Base-by-base conservation (phyloP, 352 stramenopile species). In the Vaucheria bursata region DNA sequence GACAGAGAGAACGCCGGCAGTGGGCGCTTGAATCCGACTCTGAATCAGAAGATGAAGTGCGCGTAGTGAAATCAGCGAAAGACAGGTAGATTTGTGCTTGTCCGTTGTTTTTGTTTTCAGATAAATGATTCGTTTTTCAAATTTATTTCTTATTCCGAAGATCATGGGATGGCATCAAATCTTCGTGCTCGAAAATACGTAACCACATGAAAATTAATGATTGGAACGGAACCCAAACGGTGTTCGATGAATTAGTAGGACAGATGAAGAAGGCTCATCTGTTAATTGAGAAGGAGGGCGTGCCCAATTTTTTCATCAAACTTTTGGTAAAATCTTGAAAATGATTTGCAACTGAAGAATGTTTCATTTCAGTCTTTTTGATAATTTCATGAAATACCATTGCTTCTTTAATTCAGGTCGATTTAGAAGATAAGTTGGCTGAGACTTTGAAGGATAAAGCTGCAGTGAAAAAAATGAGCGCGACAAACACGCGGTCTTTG, bases 121-220 rank as follows among this genome's bases (percentile, higher is more conserved):
- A n/a, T n/a, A n/a, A n/a, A n/a, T n/a, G n/a, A n/a, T n/a, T n/a
- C n/a, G n/a, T n/a, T n/a, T n/a, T n/a, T n/a, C n/a, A n/a, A n/a
- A n/a, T n/a, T n/a, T n/a, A n/a, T n/a, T n/a, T n/a, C n/a, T 73
- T 82, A 71, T 88, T 92, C 71, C 88, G 91, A 69, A 87, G 87
- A 73, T 82, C 86, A 36, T 93, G 89, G 81, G 79, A 75, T 31
- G 70, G 78, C 53, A 92, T 94, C 74, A 88, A 87, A 75, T 85
- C 33, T 76, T 91, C 34, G 25, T 76, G 77, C 31, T 6, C 35
- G 0, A 80, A 83, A 66, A 80, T 83, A 64, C 85, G 87, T 2
- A 96, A 95, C 83, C 87, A 90, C 83, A 96, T 97, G 87, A 97
- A 96, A 88, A 97, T 95, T 82, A 93, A 94, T 74, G 93, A 97